These are phyloP conservation scores for Fusarium piperis DNA, from an alignment of 2,329 filamentous ascomycete genomes.

Conservation along the genomic window DNA sequence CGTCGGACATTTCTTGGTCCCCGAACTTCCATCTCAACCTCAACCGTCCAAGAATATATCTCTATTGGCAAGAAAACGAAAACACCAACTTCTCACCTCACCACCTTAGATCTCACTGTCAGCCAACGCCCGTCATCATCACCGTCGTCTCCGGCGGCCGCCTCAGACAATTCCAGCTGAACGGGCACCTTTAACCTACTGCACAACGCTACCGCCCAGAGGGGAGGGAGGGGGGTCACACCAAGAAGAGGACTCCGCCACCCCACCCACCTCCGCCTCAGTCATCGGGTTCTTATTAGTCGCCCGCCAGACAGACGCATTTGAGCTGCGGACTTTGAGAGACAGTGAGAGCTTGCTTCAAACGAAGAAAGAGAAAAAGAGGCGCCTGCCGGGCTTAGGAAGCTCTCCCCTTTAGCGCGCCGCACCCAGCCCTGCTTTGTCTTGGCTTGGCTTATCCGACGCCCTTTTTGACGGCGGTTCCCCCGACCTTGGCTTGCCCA, in stretches of 20 bases:
- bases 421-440: background rate
- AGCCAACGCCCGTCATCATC: background rate
- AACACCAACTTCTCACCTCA: background rate
- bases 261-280: constrained; percentile 32
- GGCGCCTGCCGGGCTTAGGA: constrained; percentile 5
- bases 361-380: background rate
- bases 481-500: constrained; percentile 21
- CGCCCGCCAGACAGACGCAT: constrained; percentile 1
- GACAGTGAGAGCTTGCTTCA: background rate
- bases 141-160: background rate
- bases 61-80: background rate
- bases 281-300: constrained; percentile 24
- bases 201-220: constrained; percentile 1
- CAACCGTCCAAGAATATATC: background rate
- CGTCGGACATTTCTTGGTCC: constrained; percentile 3
- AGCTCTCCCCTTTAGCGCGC: constrained; percentile 25
- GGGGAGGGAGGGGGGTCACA: constrained; percentile 17
- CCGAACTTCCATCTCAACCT: background rate
- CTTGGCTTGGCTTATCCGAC: background rate
- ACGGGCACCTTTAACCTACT: constrained; percentile 14
- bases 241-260: constrained; percentile 32
- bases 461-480: constrained; percentile 1
- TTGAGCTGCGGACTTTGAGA: constrained; percentile 5
- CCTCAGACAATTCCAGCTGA: background rate
- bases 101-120: background rate